A percentile compares a stretch with the other conserved stretches of the same genome.
Conservation (phyloP, 495 filamentous ascomycete species). For the Talaromyces trachyspermus region DNA sequence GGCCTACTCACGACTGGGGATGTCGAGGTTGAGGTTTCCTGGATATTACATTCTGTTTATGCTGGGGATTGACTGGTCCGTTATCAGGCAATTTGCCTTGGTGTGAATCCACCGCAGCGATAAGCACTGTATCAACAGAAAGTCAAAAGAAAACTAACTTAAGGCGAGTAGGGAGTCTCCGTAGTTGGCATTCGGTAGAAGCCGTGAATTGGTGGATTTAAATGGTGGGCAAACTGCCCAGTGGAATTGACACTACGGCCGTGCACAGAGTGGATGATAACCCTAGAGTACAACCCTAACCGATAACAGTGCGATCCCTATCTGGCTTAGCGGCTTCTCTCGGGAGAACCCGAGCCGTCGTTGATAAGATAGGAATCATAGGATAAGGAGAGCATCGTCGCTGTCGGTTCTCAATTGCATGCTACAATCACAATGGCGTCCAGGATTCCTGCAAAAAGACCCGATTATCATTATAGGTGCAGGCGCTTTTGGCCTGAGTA, state of each 20-base stretch:
- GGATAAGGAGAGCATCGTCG: too few relatives aligned
- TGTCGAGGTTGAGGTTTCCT: too few relatives aligned
- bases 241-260: too few relatives aligned
- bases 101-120: background rate
- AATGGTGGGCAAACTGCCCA: too few relatives aligned
- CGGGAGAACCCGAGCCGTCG: background rate
- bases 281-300: too few relatives aligned
- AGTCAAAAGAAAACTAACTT: too few relatives aligned
- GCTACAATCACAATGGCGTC: background rate
- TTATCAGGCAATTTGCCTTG: too few relatives aligned
- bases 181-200: background rate
- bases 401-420: background rate
- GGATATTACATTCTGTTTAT: background rate
- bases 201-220: too few relatives aligned
- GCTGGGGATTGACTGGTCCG: background rate
- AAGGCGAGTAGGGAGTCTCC: too few relatives aligned
- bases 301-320: background rate
- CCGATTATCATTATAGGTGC: conserved; percentile 37
- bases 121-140: background rate
- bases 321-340: background rate
- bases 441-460: conserved; percentile 13
- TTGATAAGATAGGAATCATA: too few relatives aligned
- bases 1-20: too few relatives aligned
- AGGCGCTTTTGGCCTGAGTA: conserved; percentile 36
- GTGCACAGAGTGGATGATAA: too few relatives aligned